phyloP scores from a whole-genome alignment of 2,329 filamentous ascomycete species.

The Xylaria polymorpha region DNA sequence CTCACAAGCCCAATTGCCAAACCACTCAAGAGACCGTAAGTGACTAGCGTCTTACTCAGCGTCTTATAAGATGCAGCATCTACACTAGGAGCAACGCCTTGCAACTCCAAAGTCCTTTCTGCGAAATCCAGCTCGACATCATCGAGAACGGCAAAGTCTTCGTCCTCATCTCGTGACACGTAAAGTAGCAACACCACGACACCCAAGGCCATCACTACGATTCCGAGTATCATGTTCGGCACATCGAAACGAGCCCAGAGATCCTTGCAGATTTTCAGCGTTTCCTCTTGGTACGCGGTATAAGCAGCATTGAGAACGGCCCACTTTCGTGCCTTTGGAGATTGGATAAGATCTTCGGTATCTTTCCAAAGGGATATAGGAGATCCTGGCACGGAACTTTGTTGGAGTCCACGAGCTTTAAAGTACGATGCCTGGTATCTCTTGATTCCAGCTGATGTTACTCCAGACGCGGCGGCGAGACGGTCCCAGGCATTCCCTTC shows the following conservation, averaged over 20 bases:
- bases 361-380: slow-evolving; percentile 69
- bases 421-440: slow-evolving; percentile 90
- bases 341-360: slow-evolving; percentile 56
- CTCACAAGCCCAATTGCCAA: slow-evolving; percentile 52
- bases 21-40: slow-evolving; percentile 52
- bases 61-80: slow-evolving; percentile 51
- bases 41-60: slow-evolving; percentile 55
- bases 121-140: slow-evolving; percentile 69
- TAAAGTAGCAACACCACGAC: slow-evolving; percentile 79
- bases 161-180: slow-evolving; percentile 68
- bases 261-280: slow-evolving; percentile 80
- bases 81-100: slow-evolving; percentile 50
- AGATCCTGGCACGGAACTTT: slow-evolving; percentile 64
- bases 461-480: slow-evolving; percentile 78
- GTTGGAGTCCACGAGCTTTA: slow-evolving; percentile 74
- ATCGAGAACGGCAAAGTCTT: slow-evolving; percentile 65
- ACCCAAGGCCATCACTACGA: slow-evolving; percentile 75
- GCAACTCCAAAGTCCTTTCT: slow-evolving; percentile 67
- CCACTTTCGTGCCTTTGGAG: slow-evolving; percentile 55
- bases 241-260: slow-evolving; percentile 95
- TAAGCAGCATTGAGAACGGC: slow-evolving; percentile 68
- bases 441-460: slow-evolving; percentile 86
- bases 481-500: slow-evolving; percentile 79
- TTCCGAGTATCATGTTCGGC: slow-evolving; percentile 83
- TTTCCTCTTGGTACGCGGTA: slow-evolving; percentile 79